phyloP scores from a whole-genome alignment of 2,329 filamentous ascomycete species.

The Penicillium sp. region DNA sequence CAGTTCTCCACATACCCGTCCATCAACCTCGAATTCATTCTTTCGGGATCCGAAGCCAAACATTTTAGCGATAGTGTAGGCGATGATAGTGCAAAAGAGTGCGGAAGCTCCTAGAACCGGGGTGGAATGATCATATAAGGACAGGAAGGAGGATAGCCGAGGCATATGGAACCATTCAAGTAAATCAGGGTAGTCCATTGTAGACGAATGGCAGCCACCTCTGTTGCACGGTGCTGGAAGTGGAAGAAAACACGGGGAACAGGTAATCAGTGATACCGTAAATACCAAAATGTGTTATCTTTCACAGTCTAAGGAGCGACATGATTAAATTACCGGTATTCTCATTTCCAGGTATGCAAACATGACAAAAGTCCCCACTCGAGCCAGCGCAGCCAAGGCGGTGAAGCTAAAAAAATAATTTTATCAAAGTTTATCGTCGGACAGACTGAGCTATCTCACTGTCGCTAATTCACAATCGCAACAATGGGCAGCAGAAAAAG shows the following conservation, averaged over 20 bases:
- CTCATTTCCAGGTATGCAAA: slow-evolving; percentile 20
- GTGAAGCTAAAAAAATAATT: slow-evolving; percentile 38
- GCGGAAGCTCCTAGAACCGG: slow-evolving; percentile 30
- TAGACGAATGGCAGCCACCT: slow-evolving; percentile 4
- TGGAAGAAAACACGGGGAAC: slow-evolving; percentile 4
- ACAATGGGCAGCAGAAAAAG: slow-evolving; percentile 57
- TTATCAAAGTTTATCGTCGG: slow-evolving; percentile 23
- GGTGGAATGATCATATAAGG: slow-evolving; percentile 24
- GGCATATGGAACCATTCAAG: slow-evolving; percentile 21
- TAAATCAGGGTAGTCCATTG: slow-evolving; percentile 8
- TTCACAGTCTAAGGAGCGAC: background rate
- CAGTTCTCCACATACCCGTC: slow-evolving; percentile 59
- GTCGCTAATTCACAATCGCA: slow-evolving; percentile 10
- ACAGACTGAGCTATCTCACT: slow-evolving; percentile 5
- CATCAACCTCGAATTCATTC: slow-evolving; percentile 79
- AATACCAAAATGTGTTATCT: background rate
- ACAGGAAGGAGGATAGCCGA: slow-evolving; percentile 19
- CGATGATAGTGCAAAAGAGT: slow-evolving; percentile 32
- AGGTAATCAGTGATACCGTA: background rate
- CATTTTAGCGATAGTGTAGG: slow-evolving; percentile 39
- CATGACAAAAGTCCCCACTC: slow-evolving; percentile 19
- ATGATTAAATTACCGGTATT: slow-evolving; percentile 14
- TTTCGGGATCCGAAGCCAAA: slow-evolving; percentile 43
- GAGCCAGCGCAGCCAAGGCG: slow-evolving; percentile 26
- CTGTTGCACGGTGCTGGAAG: background rate